These are phyloP conservation scores for Raphanus sativus DNA, from an alignment of 345 rosid species.

Conservation along the genomic window DNA sequence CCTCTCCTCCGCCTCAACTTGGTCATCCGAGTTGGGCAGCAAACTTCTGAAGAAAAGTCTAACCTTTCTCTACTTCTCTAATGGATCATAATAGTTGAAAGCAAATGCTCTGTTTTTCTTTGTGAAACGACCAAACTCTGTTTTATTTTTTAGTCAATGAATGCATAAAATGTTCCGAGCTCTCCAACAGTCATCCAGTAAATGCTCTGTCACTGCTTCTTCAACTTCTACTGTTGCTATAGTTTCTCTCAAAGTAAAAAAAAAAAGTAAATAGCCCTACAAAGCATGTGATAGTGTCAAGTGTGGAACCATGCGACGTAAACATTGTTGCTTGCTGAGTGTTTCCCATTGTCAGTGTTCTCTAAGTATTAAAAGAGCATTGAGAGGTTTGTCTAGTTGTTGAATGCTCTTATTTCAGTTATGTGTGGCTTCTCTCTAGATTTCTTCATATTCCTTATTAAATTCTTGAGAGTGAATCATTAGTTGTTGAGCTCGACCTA, in stretches of 20 bases:
- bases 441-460: constrained; percentile 1
- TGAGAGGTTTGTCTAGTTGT: constrained; percentile 9
- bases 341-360: constrained; percentile 8
- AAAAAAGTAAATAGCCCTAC: constrained; percentile 17
- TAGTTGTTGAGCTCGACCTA: constrained; percentile 40
- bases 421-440: constrained; percentile 6
- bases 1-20: constrained; percentile 66
- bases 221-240: not conserved
- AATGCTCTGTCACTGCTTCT: not conserved
- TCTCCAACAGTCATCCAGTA: not conserved
- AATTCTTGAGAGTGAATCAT: constrained; percentile 32
- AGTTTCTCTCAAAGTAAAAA: not conserved
- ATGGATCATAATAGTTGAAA: constrained; percentile 49
- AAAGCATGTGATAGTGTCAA: constrained; percentile 8
- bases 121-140: constrained; percentile 37
- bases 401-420: constrained; percentile 3
- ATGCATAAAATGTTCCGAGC: constrained; percentile 24
- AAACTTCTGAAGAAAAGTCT: constrained; percentile 64
- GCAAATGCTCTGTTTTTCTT: constrained; percentile 30
- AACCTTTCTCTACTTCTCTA: constrained; percentile 41
- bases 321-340: constrained; percentile 19
- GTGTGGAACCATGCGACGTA: constrained; percentile 8
- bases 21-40: constrained; percentile 92
- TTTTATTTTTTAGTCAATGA: constrained; percentile 13
- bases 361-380: not conserved